A percentile compares a stretch with the other conserved stretches of the same genome.
phyloP scores from a whole-genome alignment of 805 yeast genomes.

The Myxozyma udenii region DNA sequence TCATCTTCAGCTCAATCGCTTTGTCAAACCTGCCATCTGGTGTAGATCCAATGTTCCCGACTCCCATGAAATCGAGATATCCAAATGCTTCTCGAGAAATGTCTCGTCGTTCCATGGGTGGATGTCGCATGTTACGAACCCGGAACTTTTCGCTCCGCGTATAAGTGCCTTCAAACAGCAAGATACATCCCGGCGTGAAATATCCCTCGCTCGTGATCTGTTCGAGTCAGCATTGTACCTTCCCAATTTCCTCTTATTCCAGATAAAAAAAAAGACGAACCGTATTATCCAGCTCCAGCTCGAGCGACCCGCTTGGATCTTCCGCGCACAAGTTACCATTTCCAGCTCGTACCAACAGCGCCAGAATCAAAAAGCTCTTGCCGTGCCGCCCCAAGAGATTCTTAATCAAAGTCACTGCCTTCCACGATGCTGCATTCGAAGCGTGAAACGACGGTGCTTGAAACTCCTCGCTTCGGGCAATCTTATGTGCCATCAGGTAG shows the following conservation, averaged over 20 bases:
- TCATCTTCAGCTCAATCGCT: conserved; percentile 53
- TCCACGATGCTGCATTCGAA: conserved; percentile 30
- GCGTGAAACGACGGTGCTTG: conserved; percentile 50
- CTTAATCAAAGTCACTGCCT: conserved; percentile 65
- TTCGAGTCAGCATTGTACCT: conserved; percentile 2
- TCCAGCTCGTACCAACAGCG: conserved; percentile 61
- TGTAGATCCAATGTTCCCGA: conserved; percentile 35
- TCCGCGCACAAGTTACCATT: conserved; percentile 73
- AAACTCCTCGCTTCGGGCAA: conserved; percentile 72
- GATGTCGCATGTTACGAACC: conserved; percentile 76
- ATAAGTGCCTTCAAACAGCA: conserved; percentile 82
- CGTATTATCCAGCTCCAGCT: conserved; percentile 52
- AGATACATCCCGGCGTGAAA: conserved; percentile 68
- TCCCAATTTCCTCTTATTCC: not conserved
- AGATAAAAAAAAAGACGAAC: conserved; percentile 34
- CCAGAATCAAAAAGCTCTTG: conserved; percentile 69
- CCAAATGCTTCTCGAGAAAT: conserved; percentile 69
- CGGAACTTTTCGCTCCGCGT: conserved; percentile 57
- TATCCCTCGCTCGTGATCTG: conserved; percentile 61
- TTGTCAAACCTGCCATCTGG: conserved; percentile 59
- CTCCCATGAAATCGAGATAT: conserved; percentile 64
- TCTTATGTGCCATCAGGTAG: conserved; percentile 62
- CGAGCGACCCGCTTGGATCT: conserved; percentile 74
- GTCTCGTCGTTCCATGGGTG: conserved; percentile 78
- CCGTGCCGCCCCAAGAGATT: conserved; percentile 85